Evolutionary conservation across 1,284 basidiomycete species (phyloP).

Genomic region (Pseudozyma flocculosa): DNA sequence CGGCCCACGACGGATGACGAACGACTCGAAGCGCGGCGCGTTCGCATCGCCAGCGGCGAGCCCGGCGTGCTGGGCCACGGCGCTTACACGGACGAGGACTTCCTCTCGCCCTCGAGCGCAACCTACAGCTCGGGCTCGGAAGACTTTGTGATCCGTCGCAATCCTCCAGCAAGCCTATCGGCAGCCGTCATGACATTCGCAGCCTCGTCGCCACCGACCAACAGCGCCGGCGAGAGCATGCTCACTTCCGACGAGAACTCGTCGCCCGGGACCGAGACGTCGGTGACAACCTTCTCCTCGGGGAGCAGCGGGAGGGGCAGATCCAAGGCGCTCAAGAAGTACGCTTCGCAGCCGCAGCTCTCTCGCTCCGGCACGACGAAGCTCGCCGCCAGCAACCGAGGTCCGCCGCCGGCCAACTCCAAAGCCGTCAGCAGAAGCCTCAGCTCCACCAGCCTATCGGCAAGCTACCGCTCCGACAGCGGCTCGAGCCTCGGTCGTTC

Average conservation of each 20-base stretch:
- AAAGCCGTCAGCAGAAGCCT: slow-evolving; percentile 10
- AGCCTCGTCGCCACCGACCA: not conserved
- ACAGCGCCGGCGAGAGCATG: slow-evolving; percentile 1
- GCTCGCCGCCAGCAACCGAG: not conserved
- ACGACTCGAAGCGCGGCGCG: slow-evolving; percentile 14
- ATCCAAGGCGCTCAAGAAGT: slow-evolving; percentile 11
- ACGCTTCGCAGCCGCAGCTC: slow-evolving; percentile 23
- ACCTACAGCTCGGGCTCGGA: slow-evolving; percentile 4
- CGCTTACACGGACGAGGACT: slow-evolving; percentile 31
- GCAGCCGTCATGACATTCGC: too few relatives aligned
- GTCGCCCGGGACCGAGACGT: slow-evolving; percentile 19
- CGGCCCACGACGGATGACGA: slow-evolving; percentile 22
- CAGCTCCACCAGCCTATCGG: slow-evolving; percentile 22
- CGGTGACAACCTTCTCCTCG: slow-evolving; percentile 14
- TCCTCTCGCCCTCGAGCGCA: slow-evolving; percentile 15
- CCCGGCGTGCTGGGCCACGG: slow-evolving; percentile 35
- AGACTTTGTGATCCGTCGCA: not conserved
- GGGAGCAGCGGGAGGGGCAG: slow-evolving; percentile 8
- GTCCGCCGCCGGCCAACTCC: slow-evolving; percentile 1
- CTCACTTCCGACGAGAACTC: not conserved
- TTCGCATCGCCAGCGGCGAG: slow-evolving; percentile 45
- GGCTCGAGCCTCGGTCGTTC: slow-evolving; percentile 37
- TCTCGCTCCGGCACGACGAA: slow-evolving; percentile 3
- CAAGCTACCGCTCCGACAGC: slow-evolving; percentile 22
- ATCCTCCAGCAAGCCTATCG: not conserved